Evolutionary conservation across 2,329 filamentous ascomycete species (phyloP), one percentile per base, ranked within the genome.

Genomic region (Scopulariopsis brevicaulis): DNA sequence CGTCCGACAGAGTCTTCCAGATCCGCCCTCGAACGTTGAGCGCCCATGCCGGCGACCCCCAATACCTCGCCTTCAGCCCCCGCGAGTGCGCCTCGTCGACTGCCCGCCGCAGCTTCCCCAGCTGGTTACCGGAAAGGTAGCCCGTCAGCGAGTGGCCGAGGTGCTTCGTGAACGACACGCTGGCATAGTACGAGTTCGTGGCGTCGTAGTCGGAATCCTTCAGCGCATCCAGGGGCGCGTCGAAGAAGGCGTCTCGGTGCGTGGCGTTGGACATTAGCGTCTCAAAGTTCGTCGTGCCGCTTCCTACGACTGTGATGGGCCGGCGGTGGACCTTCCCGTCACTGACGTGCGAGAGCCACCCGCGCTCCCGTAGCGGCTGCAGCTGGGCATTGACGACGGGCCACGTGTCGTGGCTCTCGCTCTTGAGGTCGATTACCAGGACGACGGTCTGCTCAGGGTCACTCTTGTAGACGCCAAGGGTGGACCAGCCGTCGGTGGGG

Each of bases 341-440:
- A 25, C 80, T 71, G 56, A 80, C 77, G 60, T 71, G 75, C 14
- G 75, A 78, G 22, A 86, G 67, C 75, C 77, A 89, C n/a, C 78
- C 78, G 48, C 72, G 74, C 48, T 79, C 70, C 4, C 84, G 75
- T 7, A 90, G 73, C 1, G 84, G 79, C 58, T 81, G 71, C 0
- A 89, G 74, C 58, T 85, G 78, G 18, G 60, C 63, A 20, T 61
- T 25, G 4, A 69, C 61, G 7, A 70, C 68, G 0, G 74, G 74
- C 72, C 79, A 83, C 1, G 79, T 81, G 24, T 73, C 68, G 4
- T 68, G 65, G 1, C 78, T 79, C 28, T 75, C 67, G 2, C 77
- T 83, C 69, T 91, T 91, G 66, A 90, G 72, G 67, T 91, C 87
- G 34, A 91, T 76, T 4, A 90, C 75, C 4, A 91, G 74, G 5